Evolutionary conservation across 441 rosid genomes (phyloP), one percentile per base, ranked within the genome.

Genomic region (Manihot esculenta): DNA sequence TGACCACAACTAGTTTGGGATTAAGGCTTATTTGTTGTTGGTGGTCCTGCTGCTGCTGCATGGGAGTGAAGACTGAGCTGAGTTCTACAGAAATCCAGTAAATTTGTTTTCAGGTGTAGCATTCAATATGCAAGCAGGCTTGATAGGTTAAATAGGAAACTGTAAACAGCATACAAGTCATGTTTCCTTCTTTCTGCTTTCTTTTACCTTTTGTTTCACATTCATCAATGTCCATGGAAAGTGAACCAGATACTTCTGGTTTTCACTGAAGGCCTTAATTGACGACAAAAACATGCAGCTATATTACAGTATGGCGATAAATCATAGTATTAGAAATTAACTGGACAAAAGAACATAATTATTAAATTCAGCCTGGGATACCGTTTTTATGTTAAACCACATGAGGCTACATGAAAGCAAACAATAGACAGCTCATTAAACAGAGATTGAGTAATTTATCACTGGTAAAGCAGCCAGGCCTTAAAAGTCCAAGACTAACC

Each of bases 401-500:
- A 12, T 0, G 5, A 27, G 44, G 10, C 27, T 20, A 27, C 20
- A 27, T 17, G 55, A 10, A 45, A 64, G 38, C 55, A 38, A 61
- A 18, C 6, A 50, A 50, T 7, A 2, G n/a, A 53, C 26, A 53
- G 23, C 24, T 6, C 23, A 55, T 21, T 3, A 27, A 23, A n/a
- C 21, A 64, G 21, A 65, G 6, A 26, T n/a, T 5, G 13, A 11
- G 18, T 49, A 50, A 21, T 18, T 18, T 33, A 51, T 49, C 41
- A 63, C 30, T 9, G 60, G 63, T 24, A 45, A 35, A 56, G 14
- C 5, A 12, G 62, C 3, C 26, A 10, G 30, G 68, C 50, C 26
- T 45, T 38, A 10, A 67, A 67, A 56, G 60, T 65, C 65, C 50
- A 68, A 64, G 58, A 83, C 98, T 77, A 78, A 93, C 98, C 96